A percentile compares a stretch with the other conserved stretches of the same genome.
Evolutionary conservation across 2,329 filamentous ascomycete species (phyloP).

Genomic region (Ustilaginoidea virens): DNA sequence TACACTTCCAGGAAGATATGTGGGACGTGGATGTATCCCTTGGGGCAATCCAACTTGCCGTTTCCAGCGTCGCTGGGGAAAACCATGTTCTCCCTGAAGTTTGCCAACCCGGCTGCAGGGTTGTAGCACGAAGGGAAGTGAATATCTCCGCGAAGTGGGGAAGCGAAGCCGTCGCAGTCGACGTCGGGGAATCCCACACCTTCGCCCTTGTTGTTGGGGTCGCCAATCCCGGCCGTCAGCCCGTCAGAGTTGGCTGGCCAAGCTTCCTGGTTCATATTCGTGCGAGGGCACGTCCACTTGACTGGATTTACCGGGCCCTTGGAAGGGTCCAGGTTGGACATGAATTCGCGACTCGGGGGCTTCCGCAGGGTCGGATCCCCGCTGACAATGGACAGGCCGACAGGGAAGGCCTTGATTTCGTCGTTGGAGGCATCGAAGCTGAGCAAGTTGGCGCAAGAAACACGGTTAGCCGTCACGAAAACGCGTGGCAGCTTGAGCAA

Average conservation of each 20-base stretch:
- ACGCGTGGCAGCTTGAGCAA: too few relatives aligned
- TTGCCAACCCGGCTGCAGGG: slow-evolving; percentile 39
- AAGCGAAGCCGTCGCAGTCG: slow-evolving; percentile 48
- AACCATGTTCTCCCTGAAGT: slow-evolving; percentile 50
- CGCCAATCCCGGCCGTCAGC: slow-evolving; percentile 35
- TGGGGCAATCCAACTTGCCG: slow-evolving; percentile 37
- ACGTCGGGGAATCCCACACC: slow-evolving; percentile 54
- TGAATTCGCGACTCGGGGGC: slow-evolving; percentile 37
- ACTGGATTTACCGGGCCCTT: slow-evolving; percentile 36
- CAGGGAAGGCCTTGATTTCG: slow-evolving; percentile 52
- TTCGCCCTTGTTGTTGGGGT: slow-evolving; percentile 36
- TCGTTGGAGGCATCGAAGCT: slow-evolving; percentile 49
- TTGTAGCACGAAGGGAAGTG: slow-evolving; percentile 66
- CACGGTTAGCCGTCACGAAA: slow-evolving; percentile 1
- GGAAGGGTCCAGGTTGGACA: slow-evolving; percentile 32
- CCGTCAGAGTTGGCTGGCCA: slow-evolving; percentile 42
- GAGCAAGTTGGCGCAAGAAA: too few relatives aligned
- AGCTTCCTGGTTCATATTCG: slow-evolving; percentile 29
- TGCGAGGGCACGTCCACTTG: slow-evolving; percentile 47
- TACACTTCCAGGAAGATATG: slow-evolving; percentile 45
- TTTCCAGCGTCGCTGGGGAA: slow-evolving; percentile 36
- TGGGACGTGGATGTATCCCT: slow-evolving; percentile 37
- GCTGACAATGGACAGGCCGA: slow-evolving; percentile 54
- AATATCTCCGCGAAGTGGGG: slow-evolving; percentile 48
- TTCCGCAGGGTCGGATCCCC: slow-evolving; percentile 45